Percentiles rank a stretch among this genome's conserved stretches.
Evolutionary conservation across 257 asterid species (phyloP).

Genomic region (Nicotiana tomentosiformis): DNA sequence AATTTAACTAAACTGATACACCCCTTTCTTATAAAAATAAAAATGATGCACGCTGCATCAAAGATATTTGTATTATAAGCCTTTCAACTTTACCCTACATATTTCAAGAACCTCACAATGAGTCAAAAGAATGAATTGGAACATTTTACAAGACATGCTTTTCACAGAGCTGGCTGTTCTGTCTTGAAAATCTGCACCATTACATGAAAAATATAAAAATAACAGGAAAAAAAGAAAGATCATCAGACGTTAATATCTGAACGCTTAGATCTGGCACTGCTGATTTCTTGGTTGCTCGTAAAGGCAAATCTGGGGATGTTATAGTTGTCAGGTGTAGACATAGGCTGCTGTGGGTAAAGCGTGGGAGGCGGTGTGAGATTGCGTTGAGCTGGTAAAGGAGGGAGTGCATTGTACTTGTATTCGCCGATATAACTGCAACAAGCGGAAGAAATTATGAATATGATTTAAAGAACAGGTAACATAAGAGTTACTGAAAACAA

Average conservation of each 20-base stretch:
- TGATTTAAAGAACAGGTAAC: not conserved
- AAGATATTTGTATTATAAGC: not conserved
- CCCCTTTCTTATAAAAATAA: not conserved
- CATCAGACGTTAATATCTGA: conserved; percentile 69
- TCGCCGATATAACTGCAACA: conserved; percentile 48
- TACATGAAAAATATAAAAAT: not conserved
- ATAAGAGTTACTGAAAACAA: not conserved
- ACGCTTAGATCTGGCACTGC: conserved; percentile 60
- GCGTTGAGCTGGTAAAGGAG: conserved; percentile 93
- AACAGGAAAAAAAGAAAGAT: not conserved
- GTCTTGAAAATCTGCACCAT: not conserved
- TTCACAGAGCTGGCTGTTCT: not conserved
- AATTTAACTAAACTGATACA: not conserved
- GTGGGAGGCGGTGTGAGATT: conserved; percentile 96
- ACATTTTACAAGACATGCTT: conserved; percentile 1
- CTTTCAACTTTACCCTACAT: conserved; percentile 1
- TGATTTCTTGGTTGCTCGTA: conserved; percentile 36
- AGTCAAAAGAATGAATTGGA: not conserved
- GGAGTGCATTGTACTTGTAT: conserved; percentile 68
- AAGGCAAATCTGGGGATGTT: conserved; percentile 59
- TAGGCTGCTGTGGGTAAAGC: conserved; percentile 95
- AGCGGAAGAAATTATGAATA: not conserved
- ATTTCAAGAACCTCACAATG: not conserved
- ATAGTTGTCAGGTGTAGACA: conserved; percentile 81
- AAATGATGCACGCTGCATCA: not conserved